Evolutionary conservation across 768 basidiomycete species (phyloP).

Genomic region (Xerocomus potaroensis): DNA sequence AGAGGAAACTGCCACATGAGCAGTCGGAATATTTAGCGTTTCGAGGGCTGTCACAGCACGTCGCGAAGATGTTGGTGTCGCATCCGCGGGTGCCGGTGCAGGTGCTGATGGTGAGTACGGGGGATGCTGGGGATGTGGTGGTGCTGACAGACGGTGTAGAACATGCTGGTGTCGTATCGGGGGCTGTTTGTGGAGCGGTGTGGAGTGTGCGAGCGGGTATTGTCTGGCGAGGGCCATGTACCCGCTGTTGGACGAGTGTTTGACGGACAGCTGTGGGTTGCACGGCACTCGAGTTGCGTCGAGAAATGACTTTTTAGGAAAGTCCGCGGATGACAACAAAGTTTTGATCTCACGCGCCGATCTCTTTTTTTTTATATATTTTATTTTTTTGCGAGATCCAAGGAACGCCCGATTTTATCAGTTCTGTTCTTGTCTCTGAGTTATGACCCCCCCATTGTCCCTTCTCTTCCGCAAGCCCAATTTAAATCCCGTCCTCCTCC

Average conservation of each 20-base stretch:
- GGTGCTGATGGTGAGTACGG: slow-evolving; percentile 41
- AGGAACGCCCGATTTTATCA: slow-evolving; percentile 14
- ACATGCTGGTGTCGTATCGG: slow-evolving; percentile 51
- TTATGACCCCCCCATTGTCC: slow-evolving; percentile 6
- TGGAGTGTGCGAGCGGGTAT: slow-evolving; percentile 55
- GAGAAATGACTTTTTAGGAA: not conserved
- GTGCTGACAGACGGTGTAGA: slow-evolving; percentile 30
- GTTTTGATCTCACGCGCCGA: slow-evolving; percentile 12
- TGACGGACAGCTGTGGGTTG: slow-evolving; percentile 39
- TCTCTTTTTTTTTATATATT: too few species aligned
- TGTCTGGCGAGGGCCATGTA: slow-evolving; percentile 66
- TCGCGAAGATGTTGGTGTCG: slow-evolving; percentile 54
- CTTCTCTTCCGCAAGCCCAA: too few species aligned
- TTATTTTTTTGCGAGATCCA: slow-evolving; percentile 4
- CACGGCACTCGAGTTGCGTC: slow-evolving; percentile 43
- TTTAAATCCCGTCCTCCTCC: slow-evolving; percentile 20
- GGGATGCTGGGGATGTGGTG: slow-evolving; percentile 1
- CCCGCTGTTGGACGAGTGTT: slow-evolving; percentile 66
- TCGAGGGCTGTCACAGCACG: slow-evolving; percentile 61
- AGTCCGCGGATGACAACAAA: slow-evolving; percentile 28
- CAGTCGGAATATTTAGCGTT: slow-evolving; percentile 66
- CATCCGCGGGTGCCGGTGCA: slow-evolving; percentile 52
- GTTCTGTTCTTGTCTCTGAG: slow-evolving; percentile 29
- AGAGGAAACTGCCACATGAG: slow-evolving; percentile 64
- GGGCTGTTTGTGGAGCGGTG: slow-evolving; percentile 62